Base-by-base conservation (phyloP, 192 early-diverging fungal genomes). In the Podila epigama region DNA sequence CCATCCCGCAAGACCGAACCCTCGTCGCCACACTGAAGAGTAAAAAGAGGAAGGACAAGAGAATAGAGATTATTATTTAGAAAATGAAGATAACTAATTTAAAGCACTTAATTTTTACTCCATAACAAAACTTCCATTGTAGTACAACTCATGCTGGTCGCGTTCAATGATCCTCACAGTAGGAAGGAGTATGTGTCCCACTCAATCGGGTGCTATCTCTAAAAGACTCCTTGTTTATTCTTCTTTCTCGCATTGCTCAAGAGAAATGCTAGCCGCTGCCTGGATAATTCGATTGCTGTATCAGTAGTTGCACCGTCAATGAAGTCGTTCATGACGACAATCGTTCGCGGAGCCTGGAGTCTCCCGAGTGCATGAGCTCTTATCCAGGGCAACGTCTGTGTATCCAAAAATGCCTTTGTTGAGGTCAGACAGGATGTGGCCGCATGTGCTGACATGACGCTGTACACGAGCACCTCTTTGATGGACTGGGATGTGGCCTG, bases 331-430 rank as follows among this genome's bases (percentile, higher is more conserved):
- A 69, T 69, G 31, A 69, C 28, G 11, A 69, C 67, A 54, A 69
- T 60, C 1, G 58, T 69, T n/a, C 33, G 60, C 9, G 60, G 58
- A 3, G 67, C 67, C 58, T 60, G 51, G 18, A 69, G 39, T 16
- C 67, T n/a, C 9, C 65, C 61, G 8, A 72, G 62, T 3, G 69
- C 69, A 59, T 72, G 63, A 18, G 33, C n/a, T 1, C 69, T 53
- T 29, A 72, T 72, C 69, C 69, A 72, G 18, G 69, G 69, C 22
- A 72, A 33, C 15, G 69, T 72, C 22, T 72, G 69, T 1, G 40
- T 50, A 42, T 72, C 69, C 18, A 72, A 35, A 5, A 25, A 9
- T 15, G 55, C 69, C 50, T 72, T 72, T 20, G 69, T 72, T 2
- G 69, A 72, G 16, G 61, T 64, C 27, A 72, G 20, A 28, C 69